Conservation (phyloP, 2,329 filamentous ascomycete species). For the Aspergillus nomiae region DNA sequence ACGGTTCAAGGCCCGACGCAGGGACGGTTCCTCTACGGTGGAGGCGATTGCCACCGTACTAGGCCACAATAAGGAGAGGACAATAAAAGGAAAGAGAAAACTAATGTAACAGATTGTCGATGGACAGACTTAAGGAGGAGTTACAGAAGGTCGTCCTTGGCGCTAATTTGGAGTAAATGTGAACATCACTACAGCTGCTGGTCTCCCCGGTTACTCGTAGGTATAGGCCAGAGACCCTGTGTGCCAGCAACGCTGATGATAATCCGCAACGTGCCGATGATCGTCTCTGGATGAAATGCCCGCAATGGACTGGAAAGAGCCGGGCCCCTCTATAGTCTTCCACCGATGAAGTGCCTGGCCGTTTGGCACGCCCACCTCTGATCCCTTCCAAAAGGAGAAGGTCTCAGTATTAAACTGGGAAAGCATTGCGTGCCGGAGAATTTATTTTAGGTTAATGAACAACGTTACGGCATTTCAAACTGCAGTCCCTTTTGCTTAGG, state of each 20-base stretch:
- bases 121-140: background rate
- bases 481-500: constrained; percentile 9
- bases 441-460: constrained; percentile 15
- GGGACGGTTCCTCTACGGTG: constrained; percentile 22
- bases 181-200: background rate
- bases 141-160: constrained; percentile 16
- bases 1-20: constrained; percentile 17
- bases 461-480: constrained; percentile 16
- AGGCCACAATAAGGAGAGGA: background rate
- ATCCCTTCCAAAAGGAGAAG: constrained; percentile 28
- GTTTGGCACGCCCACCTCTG: constrained; percentile 20
- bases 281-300: background rate
- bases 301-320: background rate
- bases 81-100: constrained; percentile 1
- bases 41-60: constrained; percentile 7
- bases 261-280: background rate
- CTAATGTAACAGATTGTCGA: background rate
- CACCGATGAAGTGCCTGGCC: constrained; percentile 11
- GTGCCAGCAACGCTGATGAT: background rate
- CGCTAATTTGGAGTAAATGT: constrained; percentile 4
- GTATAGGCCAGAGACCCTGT: background rate
- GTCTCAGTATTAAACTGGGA: constrained; percentile 16
- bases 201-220: background rate
- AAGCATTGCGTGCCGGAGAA: constrained; percentile 17
- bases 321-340: constrained; percentile 6